Evolutionary conservation across 2,329 filamentous ascomycete species (phyloP).

Genomic region (Ophiostoma piceae): DNA sequence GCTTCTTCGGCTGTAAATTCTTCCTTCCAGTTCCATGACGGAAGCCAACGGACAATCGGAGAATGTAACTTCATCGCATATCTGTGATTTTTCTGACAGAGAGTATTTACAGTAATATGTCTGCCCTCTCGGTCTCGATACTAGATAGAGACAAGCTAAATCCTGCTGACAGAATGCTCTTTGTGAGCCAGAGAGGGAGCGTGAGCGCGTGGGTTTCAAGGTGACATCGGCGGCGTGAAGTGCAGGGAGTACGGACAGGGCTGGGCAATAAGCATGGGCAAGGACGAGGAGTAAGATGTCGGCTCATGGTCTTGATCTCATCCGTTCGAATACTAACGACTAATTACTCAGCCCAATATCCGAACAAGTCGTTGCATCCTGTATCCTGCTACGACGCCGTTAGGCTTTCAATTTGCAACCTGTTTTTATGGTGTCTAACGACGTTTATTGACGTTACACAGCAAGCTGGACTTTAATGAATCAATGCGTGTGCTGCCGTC

Average conservation of each 20-base stretch:
- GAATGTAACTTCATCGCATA: neutral
- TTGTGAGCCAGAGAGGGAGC: neutral
- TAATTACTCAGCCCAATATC: no score
- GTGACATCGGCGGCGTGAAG: neutral
- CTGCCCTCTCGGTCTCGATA: neutral
- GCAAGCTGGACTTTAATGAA: neutral
- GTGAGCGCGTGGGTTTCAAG: neutral
- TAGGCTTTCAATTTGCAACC: neutral
- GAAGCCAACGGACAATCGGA: slow-evolving; percentile 7
- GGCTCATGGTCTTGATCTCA: neutral
- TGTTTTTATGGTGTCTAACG: neutral
- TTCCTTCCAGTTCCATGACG: neutral
- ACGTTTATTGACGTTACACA: neutral
- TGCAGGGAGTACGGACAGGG: neutral
- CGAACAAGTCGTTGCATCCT: neutral
- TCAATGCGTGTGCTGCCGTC: neutral
- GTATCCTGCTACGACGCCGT: neutral
- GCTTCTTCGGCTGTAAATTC: neutral
- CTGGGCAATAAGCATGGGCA: neutral
- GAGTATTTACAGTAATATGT: no score
- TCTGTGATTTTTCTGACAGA: neutral
- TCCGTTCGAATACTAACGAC: neutral
- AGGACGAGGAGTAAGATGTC: neutral
- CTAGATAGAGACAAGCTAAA: neutral
- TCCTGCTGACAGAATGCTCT: neutral